A percentile compares a stretch with the other conserved stretches of the same genome.
These are phyloP conservation scores for Gaeumannomyces sp. DNA, from an alignment of 2,329 filamentous ascomycete genomes.

Conservation along the genomic window DNA sequence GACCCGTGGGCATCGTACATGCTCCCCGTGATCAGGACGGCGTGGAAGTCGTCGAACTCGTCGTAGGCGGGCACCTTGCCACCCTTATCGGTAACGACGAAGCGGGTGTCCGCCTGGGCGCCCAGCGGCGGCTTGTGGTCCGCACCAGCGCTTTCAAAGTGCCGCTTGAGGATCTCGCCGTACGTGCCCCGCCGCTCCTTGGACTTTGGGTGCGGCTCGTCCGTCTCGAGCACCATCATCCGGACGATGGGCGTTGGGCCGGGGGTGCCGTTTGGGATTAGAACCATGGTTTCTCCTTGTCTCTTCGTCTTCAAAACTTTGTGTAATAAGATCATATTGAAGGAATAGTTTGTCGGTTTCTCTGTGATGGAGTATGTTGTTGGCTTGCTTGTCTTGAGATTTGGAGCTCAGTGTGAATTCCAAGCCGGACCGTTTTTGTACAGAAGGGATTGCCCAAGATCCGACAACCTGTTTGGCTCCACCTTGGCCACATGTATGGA, in stretches of 20 bases:
- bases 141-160: constrained; percentile 44
- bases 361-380: no score
- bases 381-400: no score
- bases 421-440: no score
- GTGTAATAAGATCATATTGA: no score
- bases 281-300: neutral
- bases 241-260: constrained; percentile 18
- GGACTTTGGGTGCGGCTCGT: constrained; percentile 47
- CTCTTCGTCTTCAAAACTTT: neutral
- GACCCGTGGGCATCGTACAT: constrained; percentile 69
- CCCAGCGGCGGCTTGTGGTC: constrained; percentile 47
- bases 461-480: neutral
- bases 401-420: no score
- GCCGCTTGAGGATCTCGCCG: constrained; percentile 44
- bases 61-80: constrained; percentile 39
- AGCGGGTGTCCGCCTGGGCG: constrained; percentile 48
- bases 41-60: constrained; percentile 64
- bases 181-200: constrained; percentile 43
- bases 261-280: neutral
- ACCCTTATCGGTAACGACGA: constrained; percentile 43
- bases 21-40: constrained; percentile 72
- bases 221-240: constrained; percentile 52
- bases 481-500: no score
- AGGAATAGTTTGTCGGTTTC: no score
- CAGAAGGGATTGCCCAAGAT: neutral